phyloP scores from a whole-genome alignment of 106 monocot genomes.

The Vanilla planifolia region DNA sequence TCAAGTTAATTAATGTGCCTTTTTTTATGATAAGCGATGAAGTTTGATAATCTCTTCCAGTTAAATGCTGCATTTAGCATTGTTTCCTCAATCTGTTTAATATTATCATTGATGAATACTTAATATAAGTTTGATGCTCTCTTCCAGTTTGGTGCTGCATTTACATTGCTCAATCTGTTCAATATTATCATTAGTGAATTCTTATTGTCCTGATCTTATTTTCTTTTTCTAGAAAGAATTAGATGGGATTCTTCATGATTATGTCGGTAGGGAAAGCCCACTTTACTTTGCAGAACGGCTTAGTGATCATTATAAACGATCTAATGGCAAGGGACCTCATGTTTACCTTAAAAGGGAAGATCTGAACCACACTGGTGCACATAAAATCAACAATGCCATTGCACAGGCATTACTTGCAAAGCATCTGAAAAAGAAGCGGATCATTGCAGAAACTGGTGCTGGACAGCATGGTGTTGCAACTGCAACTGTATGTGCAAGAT shows the following conservation, averaged over 20 bases:
- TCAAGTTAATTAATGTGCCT: too few relatives aligned
- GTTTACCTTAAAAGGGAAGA: constrained; percentile 71
- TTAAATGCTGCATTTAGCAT: too few relatives aligned
- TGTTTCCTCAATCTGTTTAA: too few relatives aligned
- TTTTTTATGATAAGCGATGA: too few relatives aligned
- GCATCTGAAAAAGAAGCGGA: constrained; percentile 47
- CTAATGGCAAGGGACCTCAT: constrained; percentile 46
- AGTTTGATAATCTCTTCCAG: too few relatives aligned
- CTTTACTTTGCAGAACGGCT: constrained; percentile 70
- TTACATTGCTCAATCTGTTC: too few relatives aligned
- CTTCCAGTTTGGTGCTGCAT: too few relatives aligned
- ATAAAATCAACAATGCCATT: constrained; percentile 66
- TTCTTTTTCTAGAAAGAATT: constrained; percentile 40
- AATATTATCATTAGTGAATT: too few relatives aligned
- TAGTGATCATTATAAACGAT: constrained; percentile 41
- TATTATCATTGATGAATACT: too few relatives aligned
- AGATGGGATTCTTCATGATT: constrained; percentile 48
- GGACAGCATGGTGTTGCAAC: constrained; percentile 85
- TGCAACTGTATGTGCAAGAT: constrained; percentile 67
- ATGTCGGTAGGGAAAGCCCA: constrained; percentile 64
- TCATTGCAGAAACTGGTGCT: constrained; percentile 80
- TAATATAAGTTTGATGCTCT: too few relatives aligned
- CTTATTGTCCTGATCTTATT: neutral
- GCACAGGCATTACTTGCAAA: constrained; percentile 62
- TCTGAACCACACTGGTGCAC: constrained; percentile 66